Evolutionary conservation across 176 grass and related monocot species (phyloP), one percentile per base, ranked within the genome.

Genomic region (Aegilops tauschii): DNA sequence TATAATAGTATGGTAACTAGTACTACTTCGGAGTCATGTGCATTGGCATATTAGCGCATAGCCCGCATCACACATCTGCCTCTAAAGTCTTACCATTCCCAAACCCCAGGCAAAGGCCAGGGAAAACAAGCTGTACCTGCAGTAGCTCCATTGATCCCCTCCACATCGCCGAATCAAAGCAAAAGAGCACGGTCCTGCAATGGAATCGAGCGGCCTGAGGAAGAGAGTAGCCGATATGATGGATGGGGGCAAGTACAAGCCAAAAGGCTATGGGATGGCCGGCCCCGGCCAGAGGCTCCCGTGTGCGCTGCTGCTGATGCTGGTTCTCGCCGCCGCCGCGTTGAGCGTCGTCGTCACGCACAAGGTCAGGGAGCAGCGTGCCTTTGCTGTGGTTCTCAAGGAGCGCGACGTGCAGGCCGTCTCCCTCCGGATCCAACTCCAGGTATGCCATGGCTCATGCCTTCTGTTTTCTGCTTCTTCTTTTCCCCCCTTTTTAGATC

Each of bases 301-400:
- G 0, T 91, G 82, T 5, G 85, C 67, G 16, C 61, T 96, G 56
- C 87, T 96, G 23, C 77, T 98, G 67, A 65, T 98, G 28, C 84
- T 98, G 65, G 90, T 85, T 5, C 83, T 98, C 1, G 87, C 86
- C 1, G 85, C 76, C 0, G 85, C 90, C 0, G 82, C 90, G 44
- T 28, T 98, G 63, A 88, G 92, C 73, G 32, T 90, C 20, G 85
- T 93, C 1, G 75, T 94, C 76, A 85, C 94, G 68, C 90, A 98
- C 44, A 98, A 96, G 86, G 89, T 88, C 59, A 78, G 92, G 87
- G 97, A 98, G 87, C 88, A 80, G 63, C 92, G 85, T 1, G 44
- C 89, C 34, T 88, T 92, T 14, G 58, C 84, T 10, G 73, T 85
- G 29, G 81, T 88, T 35, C 84, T 98, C 25, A 88, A 85, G 75